Conservation (phyloP, 768 basidiomycete genomes). For the Russula abietina region DNA sequence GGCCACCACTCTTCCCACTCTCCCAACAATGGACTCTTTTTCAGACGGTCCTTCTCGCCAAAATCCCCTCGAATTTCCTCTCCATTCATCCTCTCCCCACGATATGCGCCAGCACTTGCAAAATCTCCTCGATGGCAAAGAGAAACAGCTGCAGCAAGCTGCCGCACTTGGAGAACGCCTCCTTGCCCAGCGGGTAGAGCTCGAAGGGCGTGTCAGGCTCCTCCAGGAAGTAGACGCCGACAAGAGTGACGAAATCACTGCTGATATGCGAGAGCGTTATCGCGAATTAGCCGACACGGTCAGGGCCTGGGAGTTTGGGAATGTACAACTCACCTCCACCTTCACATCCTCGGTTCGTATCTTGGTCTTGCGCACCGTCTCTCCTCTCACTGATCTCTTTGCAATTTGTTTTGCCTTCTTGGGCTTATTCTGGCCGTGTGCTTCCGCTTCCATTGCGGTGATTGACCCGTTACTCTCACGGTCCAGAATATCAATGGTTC, state of each 20-base stretch:
- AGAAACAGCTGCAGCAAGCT: constrained; percentile 86
- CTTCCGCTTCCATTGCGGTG: constrained; percentile 18
- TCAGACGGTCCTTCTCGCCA: constrained; percentile 28
- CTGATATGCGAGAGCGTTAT: constrained; percentile 65
- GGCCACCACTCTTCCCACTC: neutral
- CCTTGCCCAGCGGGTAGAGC: constrained; percentile 87
- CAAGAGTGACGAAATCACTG: constrained; percentile 55
- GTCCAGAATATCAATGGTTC: constrained; percentile 30
- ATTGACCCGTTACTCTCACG: constrained; percentile 9
- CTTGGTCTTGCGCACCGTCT: neutral
- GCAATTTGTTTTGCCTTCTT: constrained; percentile 22
- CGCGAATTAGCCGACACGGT: constrained; percentile 72
- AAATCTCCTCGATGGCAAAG: constrained; percentile 77
- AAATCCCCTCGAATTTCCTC: constrained; percentile 10
- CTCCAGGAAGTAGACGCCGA: constrained; percentile 67
- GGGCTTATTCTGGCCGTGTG: constrained; percentile 6
- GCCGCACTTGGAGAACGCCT: constrained; percentile 92
- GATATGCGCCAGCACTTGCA: constrained; percentile 40
- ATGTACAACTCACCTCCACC: constrained; percentile 63
- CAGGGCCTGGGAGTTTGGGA: constrained; percentile 72
- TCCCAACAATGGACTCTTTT: constrained; percentile 30
- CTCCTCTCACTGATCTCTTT: constrained; percentile 7
- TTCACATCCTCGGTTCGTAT: constrained; percentile 59
- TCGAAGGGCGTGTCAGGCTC: constrained; percentile 81
- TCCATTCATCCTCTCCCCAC: constrained; percentile 24